phyloP scores from a whole-genome alignment of 306 rosid genomes.

The Crotalaria pallida region DNA sequence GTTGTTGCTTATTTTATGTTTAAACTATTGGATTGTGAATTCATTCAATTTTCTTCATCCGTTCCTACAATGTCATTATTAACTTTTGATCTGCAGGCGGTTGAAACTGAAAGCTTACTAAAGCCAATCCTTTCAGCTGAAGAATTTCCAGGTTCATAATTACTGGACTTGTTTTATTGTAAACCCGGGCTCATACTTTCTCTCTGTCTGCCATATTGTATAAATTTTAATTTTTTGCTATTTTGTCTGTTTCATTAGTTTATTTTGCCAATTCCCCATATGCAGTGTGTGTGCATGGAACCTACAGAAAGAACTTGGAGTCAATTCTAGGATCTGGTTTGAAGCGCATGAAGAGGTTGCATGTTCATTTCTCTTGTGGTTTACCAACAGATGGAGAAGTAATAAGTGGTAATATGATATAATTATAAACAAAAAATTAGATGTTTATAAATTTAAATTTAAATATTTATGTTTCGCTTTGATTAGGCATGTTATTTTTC shows the following conservation, averaged over 20 bases:
- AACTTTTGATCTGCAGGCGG: constrained; percentile 49
- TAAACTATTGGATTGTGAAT: neutral
- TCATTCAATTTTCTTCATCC: neutral
- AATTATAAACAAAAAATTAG: neutral
- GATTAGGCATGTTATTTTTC: neutral
- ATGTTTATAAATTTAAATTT: neutral
- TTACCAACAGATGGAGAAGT: constrained; percentile 89
- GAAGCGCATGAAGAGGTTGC: constrained; percentile 86
- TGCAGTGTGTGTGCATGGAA: constrained; percentile 93
- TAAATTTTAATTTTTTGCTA: neutral
- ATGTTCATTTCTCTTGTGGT: constrained; percentile 84
- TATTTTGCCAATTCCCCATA: neutral
- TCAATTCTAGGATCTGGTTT: constrained; percentile 76
- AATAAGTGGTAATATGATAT: constrained; percentile 62
- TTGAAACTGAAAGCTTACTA: constrained; percentile 76
- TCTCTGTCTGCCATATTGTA: neutral
- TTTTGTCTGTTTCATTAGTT: constrained; percentile 4
- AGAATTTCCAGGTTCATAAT: constrained; percentile 64
- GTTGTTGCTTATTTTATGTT: neutral
- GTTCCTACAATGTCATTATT: neutral
- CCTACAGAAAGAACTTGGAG: constrained; percentile 70
- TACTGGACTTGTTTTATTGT: neutral
- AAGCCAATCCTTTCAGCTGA: constrained; percentile 72
- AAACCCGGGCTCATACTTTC: neutral
- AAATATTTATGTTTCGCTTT: neutral